These are phyloP conservation scores for Zygnema cylindricum DNA, from an alignment of 139 green algal species.

Conservation along the genomic window DNA sequence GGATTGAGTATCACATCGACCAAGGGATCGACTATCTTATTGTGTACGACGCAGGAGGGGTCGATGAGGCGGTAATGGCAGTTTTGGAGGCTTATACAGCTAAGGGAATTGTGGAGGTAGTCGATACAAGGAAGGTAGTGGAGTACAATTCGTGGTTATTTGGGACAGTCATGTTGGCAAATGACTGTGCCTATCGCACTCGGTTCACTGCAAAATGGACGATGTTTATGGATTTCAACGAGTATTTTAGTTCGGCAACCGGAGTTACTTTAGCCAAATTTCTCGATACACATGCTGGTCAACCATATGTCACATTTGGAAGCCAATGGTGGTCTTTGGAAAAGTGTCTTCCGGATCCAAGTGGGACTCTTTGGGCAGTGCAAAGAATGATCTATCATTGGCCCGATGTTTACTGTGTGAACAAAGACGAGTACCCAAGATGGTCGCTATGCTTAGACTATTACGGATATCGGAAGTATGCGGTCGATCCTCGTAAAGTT, in stretches of 20 bases:
- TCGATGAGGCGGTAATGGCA: conserved; percentile 12
- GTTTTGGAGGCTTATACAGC: conserved; percentile 7
- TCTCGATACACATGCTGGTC: not conserved
- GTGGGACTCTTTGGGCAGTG: conserved; percentile 18
- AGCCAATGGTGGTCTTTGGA: conserved; percentile 40
- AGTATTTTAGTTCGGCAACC: conserved; percentile 16
- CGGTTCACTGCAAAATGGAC: conserved; percentile 46
- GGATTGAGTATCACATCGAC: conserved; percentile 44
- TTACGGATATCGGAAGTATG: conserved; percentile 33
- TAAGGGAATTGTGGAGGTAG: conserved; percentile 35
- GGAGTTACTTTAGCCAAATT: not conserved
- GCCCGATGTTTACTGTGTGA: conserved; percentile 45
- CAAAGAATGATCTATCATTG: conserved; percentile 49
- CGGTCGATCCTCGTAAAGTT: conserved; percentile 24
- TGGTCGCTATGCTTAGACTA: conserved; percentile 49
- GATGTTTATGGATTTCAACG: conserved; percentile 32
- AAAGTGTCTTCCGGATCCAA: conserved; percentile 28
- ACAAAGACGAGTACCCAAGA: conserved; percentile 42
- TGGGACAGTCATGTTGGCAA: conserved; percentile 21
- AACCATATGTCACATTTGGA: conserved; percentile 36
- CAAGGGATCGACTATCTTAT: conserved; percentile 25
- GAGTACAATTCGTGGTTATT: conserved; percentile 30
- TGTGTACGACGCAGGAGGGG: conserved; percentile 38
- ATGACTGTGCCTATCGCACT: conserved; percentile 37
- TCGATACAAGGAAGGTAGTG: conserved; percentile 28